phyloP scores from a whole-genome alignment of 2,329 filamentous ascomycete genomes.

The Harringtonia lauricola region DNA sequence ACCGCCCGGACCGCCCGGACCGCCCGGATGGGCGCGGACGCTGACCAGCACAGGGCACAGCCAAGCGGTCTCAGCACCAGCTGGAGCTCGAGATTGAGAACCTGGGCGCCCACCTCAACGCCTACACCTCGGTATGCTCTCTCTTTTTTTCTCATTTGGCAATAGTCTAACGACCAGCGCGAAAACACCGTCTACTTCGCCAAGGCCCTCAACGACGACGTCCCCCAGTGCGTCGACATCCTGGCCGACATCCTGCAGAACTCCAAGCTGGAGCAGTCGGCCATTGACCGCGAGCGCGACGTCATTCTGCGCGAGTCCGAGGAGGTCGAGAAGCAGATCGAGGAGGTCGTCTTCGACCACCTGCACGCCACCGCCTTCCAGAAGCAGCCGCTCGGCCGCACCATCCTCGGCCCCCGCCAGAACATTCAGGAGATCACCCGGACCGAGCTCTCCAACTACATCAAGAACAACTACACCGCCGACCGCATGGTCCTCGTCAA shows the following conservation, averaged over 20 bases:
- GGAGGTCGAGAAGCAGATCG: slow-evolving; percentile 99
- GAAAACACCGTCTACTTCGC: slow-evolving; percentile 99
- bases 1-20: background rate
- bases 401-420: slow-evolving; percentile 93
- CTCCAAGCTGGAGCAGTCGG: slow-evolving; percentile 88
- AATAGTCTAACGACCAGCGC: slow-evolving; percentile 44
- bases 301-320: slow-evolving; percentile 98
- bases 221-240: slow-evolving; percentile 93
- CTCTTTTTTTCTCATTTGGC: background rate
- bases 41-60: slow-evolving; percentile 58
- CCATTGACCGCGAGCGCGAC: slow-evolving; percentile 95
- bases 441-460: slow-evolving; percentile 86
- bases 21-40: background rate
- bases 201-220: slow-evolving; percentile 97
- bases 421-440: slow-evolving; percentile 96
- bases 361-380: slow-evolving; percentile 97
- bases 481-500: slow-evolving; percentile 99
- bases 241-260: slow-evolving; percentile 98
- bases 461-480: slow-evolving; percentile 99
- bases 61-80: slow-evolving; percentile 91
- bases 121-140: slow-evolving; percentile 78
- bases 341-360: slow-evolving; percentile 99
- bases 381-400: slow-evolving; percentile 89
- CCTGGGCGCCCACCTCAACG: slow-evolving; percentile 98
- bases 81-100: slow-evolving; percentile 99